Conservation (phyloP, 768 basidiomycete genomes). For the Grammothele lineata region DNA sequence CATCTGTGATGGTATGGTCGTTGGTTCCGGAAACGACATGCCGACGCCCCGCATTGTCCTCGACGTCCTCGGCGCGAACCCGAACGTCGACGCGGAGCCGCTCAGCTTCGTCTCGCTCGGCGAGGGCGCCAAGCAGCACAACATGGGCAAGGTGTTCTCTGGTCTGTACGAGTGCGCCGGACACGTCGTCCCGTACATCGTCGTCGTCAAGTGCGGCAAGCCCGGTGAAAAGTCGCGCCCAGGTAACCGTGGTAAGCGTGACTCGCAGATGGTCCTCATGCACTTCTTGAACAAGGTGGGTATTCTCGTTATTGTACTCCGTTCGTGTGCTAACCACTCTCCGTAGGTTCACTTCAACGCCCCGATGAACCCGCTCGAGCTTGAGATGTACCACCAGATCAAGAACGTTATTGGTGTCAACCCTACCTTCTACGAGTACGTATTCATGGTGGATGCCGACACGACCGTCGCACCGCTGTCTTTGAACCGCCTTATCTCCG, state of each 20-base stretch:
- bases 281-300: slow-evolving; percentile 94
- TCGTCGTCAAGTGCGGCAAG: slow-evolving; percentile 91
- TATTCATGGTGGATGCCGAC: slow-evolving; percentile 93
- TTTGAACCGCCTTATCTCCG: slow-evolving; percentile 87
- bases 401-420: slow-evolving; percentile 99
- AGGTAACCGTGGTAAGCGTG: slow-evolving; percentile 97
- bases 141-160: slow-evolving; percentile 97
- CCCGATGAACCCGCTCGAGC: slow-evolving; percentile 93
- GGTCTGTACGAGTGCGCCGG: slow-evolving; percentile 92
- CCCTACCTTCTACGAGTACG: slow-evolving; percentile 95
- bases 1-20: slow-evolving; percentile 98
- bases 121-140: slow-evolving; percentile 93
- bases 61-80: slow-evolving; percentile 93
- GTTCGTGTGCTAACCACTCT: neutral
- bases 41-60: slow-evolving; percentile 95
- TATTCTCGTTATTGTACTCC: neutral
- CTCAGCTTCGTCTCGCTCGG: slow-evolving; percentile 92
- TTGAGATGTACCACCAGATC: slow-evolving; percentile 99
- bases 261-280: slow-evolving; percentile 95
- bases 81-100: slow-evolving; percentile 91
- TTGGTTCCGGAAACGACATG: slow-evolving; percentile 94
- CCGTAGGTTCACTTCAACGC: slow-evolving; percentile 90
- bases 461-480: slow-evolving; percentile 88
- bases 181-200: slow-evolving; percentile 93
- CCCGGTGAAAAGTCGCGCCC: slow-evolving; percentile 90